Base-by-base conservation (phyloP, 805 yeast genomes). In the Lipomyces orientalis region DNA sequence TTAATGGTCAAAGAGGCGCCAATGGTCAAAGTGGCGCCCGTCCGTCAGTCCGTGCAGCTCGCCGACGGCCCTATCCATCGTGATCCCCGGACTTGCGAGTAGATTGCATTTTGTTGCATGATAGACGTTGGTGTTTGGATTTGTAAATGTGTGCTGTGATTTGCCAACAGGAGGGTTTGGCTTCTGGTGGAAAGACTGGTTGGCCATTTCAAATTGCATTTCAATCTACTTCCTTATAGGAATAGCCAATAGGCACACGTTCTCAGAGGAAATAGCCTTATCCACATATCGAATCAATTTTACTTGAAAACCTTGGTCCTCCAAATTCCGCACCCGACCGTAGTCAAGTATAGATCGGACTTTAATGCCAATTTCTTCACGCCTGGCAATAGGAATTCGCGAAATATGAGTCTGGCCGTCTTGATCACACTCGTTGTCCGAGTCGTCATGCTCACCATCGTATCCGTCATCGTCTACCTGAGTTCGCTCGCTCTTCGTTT, bases 271-370 rank as follows among this genome's bases (percentile, higher is more conserved):
- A 0, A 87, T 80, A 1, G 82, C 85, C 12, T 77, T 75, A 0
- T 81, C 81, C 2, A 87, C 89, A 75, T 93, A 93, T 66, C 82
- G 82, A 60, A 88, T 83, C 66, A 92, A 75, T 34, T 83, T 80
- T 0, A 83, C 87, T 1, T 80, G 52, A 54, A 56, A 65, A 9
- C 76, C 74, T 61, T 46, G 49, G 49, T 60, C 58, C 25, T 66
- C 70, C 72, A 91, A 72, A 0, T 89, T 87, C 66, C 75, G 73
- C 1, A 81, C 81, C 66, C 98, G 81, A 22, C 93, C 87, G 69
- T 89, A 88, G 74, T 93, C 98, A 1, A 93, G 82, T 14, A 91
- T 76, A 58, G 93, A 78, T 72, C 97, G 82, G 2, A 93, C 93
- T 71, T 81, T 80, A 29, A 86, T 77, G 0, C 98, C 98, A 43